A percentile compares a stretch with the other conserved stretches of the same genome.
These are phyloP conservation scores for Guillardia theta DNA, from an alignment of 78 protist genomes.

Conservation along the genomic window DNA sequence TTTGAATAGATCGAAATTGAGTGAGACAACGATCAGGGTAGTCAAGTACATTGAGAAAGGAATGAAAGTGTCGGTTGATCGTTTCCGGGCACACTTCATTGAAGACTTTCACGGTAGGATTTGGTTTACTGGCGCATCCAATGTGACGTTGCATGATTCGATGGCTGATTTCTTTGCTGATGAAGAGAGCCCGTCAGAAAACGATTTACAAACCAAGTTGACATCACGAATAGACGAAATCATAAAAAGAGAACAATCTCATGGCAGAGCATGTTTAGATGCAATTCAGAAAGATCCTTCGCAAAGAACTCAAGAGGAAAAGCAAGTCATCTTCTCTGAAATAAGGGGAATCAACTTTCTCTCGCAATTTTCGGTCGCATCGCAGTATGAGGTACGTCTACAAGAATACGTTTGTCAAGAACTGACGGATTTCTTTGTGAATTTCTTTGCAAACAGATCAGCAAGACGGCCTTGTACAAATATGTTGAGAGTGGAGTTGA, in stretches of 20 bases:
- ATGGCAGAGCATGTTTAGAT: background rate
- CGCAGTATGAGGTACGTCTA: no score
- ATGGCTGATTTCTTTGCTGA: background rate
- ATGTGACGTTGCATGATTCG: background rate
- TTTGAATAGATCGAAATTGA: background rate
- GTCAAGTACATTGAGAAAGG: background rate
- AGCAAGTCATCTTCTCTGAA: background rate
- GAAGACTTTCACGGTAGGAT: background rate
- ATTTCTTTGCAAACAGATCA: background rate
- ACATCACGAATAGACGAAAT: background rate
- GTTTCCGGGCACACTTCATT: background rate
- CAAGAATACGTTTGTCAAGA: no score
- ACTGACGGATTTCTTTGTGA: no score
- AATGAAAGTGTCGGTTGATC: background rate
- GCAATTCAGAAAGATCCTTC: background rate
- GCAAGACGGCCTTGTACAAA: background rate
- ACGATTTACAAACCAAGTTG: background rate
- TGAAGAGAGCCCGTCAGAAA: background rate
- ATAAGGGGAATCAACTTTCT: background rate
- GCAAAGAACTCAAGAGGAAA: background rate
- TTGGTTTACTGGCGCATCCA: background rate
- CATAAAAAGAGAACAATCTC: background rate
- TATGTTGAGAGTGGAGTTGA: background rate
- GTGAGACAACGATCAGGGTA: background rate
- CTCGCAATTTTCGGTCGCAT: background rate